Percentiles rank a stretch among this genome's conserved stretches.
Evolutionary conservation across 2,329 filamentous ascomycete genomes (phyloP).

Genomic region (Dactylellina cionopaga): DNA sequence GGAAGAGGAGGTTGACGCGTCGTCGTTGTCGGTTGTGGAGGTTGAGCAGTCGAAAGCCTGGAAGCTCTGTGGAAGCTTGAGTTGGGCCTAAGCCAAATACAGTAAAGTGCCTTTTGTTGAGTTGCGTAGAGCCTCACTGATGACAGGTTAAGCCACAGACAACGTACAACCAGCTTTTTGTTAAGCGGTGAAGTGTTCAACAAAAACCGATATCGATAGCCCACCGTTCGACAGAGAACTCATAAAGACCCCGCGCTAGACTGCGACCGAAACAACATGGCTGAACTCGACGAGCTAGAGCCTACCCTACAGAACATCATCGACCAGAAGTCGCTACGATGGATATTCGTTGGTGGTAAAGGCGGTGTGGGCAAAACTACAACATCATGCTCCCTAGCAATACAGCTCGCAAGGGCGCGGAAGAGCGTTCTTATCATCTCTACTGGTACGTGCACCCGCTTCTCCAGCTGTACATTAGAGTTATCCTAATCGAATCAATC

Average conservation of each 20-base stretch:
- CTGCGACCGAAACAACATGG: slow-evolving; percentile 55
- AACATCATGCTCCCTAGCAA: slow-evolving; percentile 97
- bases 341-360: slow-evolving; percentile 99
- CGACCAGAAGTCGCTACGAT: slow-evolving; percentile 92
- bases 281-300: slow-evolving; percentile 82
- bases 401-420: slow-evolving; percentile 93
- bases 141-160: slow-evolving; percentile 26
- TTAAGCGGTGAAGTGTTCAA: background rate
- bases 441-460: slow-evolving; percentile 67
- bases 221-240: background rate
- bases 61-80: slow-evolving; percentile 49
- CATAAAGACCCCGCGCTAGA: slow-evolving; percentile 16
- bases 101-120: slow-evolving; percentile 16
- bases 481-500: slow-evolving; percentile 5
- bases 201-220: background rate
- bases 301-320: slow-evolving; percentile 93
- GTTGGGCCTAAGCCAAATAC: slow-evolving; percentile 43
- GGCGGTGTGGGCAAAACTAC: slow-evolving; percentile 99
- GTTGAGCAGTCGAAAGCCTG: slow-evolving; percentile 31
- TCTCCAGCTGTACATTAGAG: background rate
- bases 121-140: slow-evolving; percentile 34
- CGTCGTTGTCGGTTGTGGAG: slow-evolving; percentile 41
- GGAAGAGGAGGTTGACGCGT: slow-evolving; percentile 47
- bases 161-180: slow-evolving; percentile 4
- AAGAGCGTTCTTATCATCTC: slow-evolving; percentile 97